Evolutionary conservation across 306 rosid genomes (phyloP).

Genomic region (Fagus sylvatica): DNA sequence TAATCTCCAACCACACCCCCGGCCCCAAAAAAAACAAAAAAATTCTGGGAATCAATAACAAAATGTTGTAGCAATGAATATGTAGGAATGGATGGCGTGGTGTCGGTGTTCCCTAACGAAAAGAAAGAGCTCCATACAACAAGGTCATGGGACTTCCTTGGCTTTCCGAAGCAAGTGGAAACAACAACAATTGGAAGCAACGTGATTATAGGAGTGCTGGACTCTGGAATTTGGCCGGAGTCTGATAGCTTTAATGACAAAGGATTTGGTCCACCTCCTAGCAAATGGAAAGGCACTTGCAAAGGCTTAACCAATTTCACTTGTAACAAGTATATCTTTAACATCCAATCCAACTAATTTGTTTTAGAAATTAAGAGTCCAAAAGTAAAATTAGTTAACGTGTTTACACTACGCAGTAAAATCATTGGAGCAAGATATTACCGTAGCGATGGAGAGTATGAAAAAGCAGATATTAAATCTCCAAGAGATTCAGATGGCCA

Average conservation of each 20-base stretch:
- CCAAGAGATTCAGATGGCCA: too few species aligned
- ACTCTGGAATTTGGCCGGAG: constrained; percentile 48
- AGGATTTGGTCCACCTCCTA: constrained; percentile 50
- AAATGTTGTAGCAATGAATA: background rate
- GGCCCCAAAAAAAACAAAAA: too few species aligned
- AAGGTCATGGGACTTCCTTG: constrained; percentile 54
- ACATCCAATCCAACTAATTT: too few species aligned
- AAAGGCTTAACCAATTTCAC: constrained; percentile 29
- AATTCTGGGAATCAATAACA: background rate
- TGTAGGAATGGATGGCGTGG: constrained; percentile 33
- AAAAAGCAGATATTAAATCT: too few species aligned
- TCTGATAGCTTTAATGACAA: constrained; percentile 41
- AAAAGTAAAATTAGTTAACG: too few species aligned
- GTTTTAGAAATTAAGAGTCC: too few species aligned
- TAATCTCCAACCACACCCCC: too few species aligned
- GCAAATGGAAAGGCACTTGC: constrained; percentile 47
- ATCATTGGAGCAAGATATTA: too few species aligned
- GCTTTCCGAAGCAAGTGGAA: constrained; percentile 5
- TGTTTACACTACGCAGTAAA: too few species aligned
- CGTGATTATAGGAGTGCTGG: constrained; percentile 41
- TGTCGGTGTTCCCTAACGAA: constrained; percentile 33
- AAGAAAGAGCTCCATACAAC: constrained; percentile 28
- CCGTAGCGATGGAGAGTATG: too few species aligned
- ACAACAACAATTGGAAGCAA: constrained; percentile 24
- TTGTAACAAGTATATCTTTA: constrained; percentile 44